Conservation (phyloP, 2,329 filamentous ascomycete genomes). For the Coniochaeta sp. region DNA sequence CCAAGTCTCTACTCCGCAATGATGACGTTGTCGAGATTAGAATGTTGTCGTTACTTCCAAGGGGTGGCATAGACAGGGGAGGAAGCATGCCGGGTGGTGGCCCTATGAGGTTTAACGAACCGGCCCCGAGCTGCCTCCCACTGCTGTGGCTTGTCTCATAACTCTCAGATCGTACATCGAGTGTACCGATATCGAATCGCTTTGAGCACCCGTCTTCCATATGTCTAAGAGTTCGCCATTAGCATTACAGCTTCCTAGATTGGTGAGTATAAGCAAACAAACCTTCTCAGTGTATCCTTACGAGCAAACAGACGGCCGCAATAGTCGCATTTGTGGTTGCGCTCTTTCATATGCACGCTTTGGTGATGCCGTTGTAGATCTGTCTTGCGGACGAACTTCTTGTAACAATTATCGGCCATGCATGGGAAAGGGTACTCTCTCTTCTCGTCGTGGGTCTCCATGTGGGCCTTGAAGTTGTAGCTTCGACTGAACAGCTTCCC, state of each 20-base stretch:
- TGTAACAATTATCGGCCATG: conserved; percentile 54
- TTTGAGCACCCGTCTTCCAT: conserved; percentile 70
- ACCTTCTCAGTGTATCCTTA: conserved; percentile 79
- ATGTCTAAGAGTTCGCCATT: conserved; percentile 44
- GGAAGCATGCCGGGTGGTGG: conserved; percentile 15
- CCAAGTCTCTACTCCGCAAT: conserved; percentile 13
- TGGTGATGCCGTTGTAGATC: conserved; percentile 60
- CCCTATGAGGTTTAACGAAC: conserved; percentile 13
- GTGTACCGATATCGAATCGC: conserved; percentile 50
- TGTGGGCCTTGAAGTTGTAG: conserved; percentile 82
- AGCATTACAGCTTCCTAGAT: conserved; percentile 3
- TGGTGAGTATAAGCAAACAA: conserved; percentile 17
- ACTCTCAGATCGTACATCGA: conserved; percentile 33
- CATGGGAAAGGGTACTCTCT: conserved; percentile 67
- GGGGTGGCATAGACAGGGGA: conserved; percentile 19
- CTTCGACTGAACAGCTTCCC: conserved; percentile 72
- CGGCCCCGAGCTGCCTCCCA: conserved; percentile 6
- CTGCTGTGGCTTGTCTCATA: conserved; percentile 14
- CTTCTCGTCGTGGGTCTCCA: conserved; percentile 74
- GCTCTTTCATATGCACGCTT: conserved; percentile 66
- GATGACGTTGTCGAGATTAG: conserved; percentile 13
- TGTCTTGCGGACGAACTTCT: conserved; percentile 75
- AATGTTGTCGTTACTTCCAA: conserved; percentile 12
- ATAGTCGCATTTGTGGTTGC: conserved; percentile 61
- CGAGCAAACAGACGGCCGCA: conserved; percentile 68